Percentiles rank a stretch among this genome's conserved stretches.
phyloP scores from a whole-genome alignment of 164 flowering plant genomes.

The Cinnamomum chago region DNA sequence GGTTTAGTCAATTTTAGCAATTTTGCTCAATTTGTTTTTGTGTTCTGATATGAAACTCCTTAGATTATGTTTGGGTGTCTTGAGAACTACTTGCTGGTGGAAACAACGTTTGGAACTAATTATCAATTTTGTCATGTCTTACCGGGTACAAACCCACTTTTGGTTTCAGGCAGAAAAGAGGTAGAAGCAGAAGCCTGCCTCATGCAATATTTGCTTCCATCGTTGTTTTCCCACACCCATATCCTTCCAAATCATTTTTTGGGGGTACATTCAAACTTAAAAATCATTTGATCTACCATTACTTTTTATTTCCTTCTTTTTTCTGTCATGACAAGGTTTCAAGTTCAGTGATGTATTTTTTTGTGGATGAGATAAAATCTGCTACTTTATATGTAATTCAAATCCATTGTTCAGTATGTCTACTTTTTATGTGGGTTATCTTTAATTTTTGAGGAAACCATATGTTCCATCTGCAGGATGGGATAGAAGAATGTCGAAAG shows the following conservation, averaged over 20 bases:
- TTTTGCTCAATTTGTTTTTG: no score
- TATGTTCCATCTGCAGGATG: conserved; percentile 57
- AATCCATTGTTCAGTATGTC: not conserved
- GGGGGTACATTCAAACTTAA: not conserved
- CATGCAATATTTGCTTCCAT: not conserved
- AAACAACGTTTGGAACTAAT: not conserved
- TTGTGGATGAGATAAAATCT: not conserved
- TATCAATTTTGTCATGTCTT: not conserved
- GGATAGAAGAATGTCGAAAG: conserved; percentile 93
- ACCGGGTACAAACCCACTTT: not conserved
- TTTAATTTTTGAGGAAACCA: not conserved
- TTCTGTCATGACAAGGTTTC: not conserved
- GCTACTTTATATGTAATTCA: not conserved
- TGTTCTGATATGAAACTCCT: not conserved
- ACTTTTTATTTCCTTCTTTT: no score
- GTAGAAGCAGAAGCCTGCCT: not conserved
- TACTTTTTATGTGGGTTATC: not conserved
- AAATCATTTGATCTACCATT: not conserved
- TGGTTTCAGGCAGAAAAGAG: not conserved
- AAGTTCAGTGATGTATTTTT: not conserved
- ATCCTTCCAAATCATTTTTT: not conserved
- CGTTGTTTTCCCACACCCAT: not conserved
- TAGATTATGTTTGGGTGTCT: not conserved
- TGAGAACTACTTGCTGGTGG: not conserved
- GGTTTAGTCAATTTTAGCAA: no score